Base-by-base conservation (phyloP, 495 filamentous ascomycete genomes). In the Trichoderma erinaceum region DNA sequence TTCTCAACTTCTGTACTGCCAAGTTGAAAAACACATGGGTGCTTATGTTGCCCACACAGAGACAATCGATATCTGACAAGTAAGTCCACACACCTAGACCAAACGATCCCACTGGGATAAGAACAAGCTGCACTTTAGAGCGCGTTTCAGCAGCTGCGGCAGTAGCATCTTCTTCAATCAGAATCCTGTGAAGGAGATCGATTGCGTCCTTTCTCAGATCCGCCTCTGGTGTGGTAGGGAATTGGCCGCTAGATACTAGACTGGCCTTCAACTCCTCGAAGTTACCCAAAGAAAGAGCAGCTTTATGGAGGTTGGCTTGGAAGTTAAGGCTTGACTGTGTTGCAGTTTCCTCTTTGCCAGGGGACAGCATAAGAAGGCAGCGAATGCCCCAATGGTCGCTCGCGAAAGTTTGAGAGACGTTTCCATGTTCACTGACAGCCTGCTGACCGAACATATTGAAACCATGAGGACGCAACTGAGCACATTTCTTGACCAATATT, bases 21-120 rank as follows among this genome's bases (percentile, higher is more conserved):
- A 87, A 72, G 23, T 81, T 70, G 68, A 88, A 85, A 72, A 89
- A 89, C 4, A 80, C 83, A 67, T 75, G 74, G 18, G 83, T 69
- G 67, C 82, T 82, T 64, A 87, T 83, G 16, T 80, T 81, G 12
- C 86, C 85, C 67, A 88, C 82, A 69, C 79, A 84, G 25, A 88
- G 75, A 68, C 85, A 83, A 71, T 89, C 84, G 1, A 88, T 80
- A 70, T 87, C 85, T 1, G 86, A 88, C 10, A 75, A 58, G 12
- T 77, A 52, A 21, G 82, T 82, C 79, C 84, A 87, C 32, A 87
- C 81, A 5, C 79, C 83, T 32, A 88, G 77, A n/a, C 78, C 80
- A 70, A 86, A 87, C 29, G 85, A 87, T 0, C 86, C 86, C n/a
- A 87, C 83, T 4, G 86, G 83, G 15, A 80, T 75, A 11, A 88